Base-by-base conservation (phyloP, 2,329 filamentous ascomycete genomes). In the Aspergillus neoniger region DNA sequence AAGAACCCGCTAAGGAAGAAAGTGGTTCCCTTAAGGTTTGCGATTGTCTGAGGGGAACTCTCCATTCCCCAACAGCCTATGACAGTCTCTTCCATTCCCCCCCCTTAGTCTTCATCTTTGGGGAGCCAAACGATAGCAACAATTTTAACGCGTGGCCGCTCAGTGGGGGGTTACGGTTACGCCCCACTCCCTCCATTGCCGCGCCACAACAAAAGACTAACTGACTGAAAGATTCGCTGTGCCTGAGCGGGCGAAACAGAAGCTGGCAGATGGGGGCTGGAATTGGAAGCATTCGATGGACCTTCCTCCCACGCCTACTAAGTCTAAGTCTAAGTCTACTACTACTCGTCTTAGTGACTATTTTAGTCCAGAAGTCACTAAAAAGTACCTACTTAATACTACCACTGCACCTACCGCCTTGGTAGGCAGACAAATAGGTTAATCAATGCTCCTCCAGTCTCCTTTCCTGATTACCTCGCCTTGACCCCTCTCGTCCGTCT, bases 141-240 rank as follows among this genome's bases (percentile, higher is more conserved):
- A 17, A 44, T 19, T 25, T 30, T 59, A 60, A 60, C 60, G 60
- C 60, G 60, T 62, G 60, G 60, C 57, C 60, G 28, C 44, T n/a
- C n/a, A 28, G 55, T 61, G 55, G 59, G 50, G 30, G 30, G 21
- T 19, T 55, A 23, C 23, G 32, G 4, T 54, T 49, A 23, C 17
- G 28, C 12, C 19, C 23, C 53, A 44, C 53, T 55, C 15, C 17
- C 12, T 15, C 39, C 28, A 23, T 55, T 47, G 19, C 38, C 53
- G 38, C 53, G 53, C 25, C 25, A 15, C 28, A 17, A n/a, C n/a
- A 30, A 32, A 17, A 30, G 28, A 28, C 25, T 8, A 9, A 28
- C 47, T 8, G 23, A 25, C 14, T 50, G 17, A 21, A 36, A 36
- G 32, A 36, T 36, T 44, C 19, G 41, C 12, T 10, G 19, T 44